These are phyloP conservation scores for Strobilomyces confusus DNA, from an alignment of 768 basidiomycete genomes.

Conservation along the genomic window DNA sequence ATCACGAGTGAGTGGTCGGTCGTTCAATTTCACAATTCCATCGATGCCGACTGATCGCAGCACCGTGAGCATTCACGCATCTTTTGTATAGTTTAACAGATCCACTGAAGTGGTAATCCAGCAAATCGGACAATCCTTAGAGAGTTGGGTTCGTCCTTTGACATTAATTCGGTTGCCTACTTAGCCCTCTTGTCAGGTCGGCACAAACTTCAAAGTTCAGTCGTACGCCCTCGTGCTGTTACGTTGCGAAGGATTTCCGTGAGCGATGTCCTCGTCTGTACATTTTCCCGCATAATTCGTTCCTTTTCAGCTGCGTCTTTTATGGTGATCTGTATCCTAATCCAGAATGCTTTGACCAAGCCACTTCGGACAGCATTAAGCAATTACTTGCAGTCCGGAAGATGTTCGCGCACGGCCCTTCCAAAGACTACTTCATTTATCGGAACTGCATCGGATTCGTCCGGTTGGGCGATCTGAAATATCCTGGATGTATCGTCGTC, in stretches of 20 bases:
- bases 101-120: conserved; percentile 17
- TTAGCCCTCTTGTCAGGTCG: conserved; percentile 48
- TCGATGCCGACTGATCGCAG: conserved; percentile 31
- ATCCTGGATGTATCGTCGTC: conserved; percentile 65
- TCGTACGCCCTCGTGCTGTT: conserved; percentile 80
- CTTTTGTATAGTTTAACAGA: background rate
- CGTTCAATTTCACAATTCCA: background rate
- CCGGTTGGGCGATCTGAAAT: conserved; percentile 52
- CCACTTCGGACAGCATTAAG: conserved; percentile 46
- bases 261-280: conserved; percentile 27
- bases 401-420: conserved; percentile 61
- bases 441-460: conserved; percentile 75
- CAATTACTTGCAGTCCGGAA: conserved; percentile 59
- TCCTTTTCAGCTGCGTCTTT: conserved; percentile 66
- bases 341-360: conserved; percentile 57
- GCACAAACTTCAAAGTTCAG: conserved; percentile 67
- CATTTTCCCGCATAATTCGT: background rate
- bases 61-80: conserved; percentile 51
- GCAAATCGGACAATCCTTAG: conserved; percentile 70
- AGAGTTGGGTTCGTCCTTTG: conserved; percentile 67
- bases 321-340: conserved; percentile 82
- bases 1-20: conserved; percentile 66
- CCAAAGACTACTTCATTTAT: conserved; percentile 54
- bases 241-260: conserved; percentile 71
- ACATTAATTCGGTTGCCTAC: background rate